A percentile compares a stretch with the other conserved stretches of the same genome.
These are phyloP conservation scores for Pinus albicaulis DNA, from an alignment of 75 land plant species.

Conservation along the genomic window DNA sequence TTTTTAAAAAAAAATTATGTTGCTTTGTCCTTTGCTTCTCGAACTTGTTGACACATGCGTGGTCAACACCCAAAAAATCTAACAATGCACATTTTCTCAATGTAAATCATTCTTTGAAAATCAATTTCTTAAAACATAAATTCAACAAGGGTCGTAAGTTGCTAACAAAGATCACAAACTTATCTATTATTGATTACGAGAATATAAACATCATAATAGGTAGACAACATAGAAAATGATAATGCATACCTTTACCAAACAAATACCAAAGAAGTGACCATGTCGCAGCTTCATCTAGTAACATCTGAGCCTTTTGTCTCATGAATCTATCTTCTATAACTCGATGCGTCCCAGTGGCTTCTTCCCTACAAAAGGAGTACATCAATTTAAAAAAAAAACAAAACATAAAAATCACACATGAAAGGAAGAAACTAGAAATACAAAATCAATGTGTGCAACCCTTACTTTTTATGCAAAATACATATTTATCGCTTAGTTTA, in stretches of 20 bases:
- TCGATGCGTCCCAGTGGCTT: slow-evolving; percentile 61
- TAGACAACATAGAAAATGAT: neutral
- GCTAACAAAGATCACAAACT: neutral
- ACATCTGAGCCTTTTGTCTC: slow-evolving; percentile 84
- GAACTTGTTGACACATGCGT: no score
- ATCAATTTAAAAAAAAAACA: no score
- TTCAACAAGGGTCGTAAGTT: no score
- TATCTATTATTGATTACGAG: neutral
- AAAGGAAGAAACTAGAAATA: neutral
- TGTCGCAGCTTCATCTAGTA: slow-evolving; percentile 92
- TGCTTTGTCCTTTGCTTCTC: no score
- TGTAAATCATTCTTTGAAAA: no score
- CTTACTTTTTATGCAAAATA: no score
- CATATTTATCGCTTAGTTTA: no score
- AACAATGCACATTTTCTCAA: no score
- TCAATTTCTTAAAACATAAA: no score
- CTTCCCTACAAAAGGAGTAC: slow-evolving; percentile 21
- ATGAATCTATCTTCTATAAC: slow-evolving; percentile 84
- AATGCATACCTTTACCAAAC: slow-evolving; percentile 78
- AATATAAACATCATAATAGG: neutral
- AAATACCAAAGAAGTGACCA: slow-evolving; percentile 98
- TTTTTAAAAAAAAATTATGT: no score
- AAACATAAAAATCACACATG: no score
- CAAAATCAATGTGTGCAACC: neutral
- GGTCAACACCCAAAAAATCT: no score